A percentile compares a stretch with the other conserved stretches of the same genome.
Conservation (phyloP, 2,329 filamentous ascomycete species). For the Scolecobasidium constrictum region DNA sequence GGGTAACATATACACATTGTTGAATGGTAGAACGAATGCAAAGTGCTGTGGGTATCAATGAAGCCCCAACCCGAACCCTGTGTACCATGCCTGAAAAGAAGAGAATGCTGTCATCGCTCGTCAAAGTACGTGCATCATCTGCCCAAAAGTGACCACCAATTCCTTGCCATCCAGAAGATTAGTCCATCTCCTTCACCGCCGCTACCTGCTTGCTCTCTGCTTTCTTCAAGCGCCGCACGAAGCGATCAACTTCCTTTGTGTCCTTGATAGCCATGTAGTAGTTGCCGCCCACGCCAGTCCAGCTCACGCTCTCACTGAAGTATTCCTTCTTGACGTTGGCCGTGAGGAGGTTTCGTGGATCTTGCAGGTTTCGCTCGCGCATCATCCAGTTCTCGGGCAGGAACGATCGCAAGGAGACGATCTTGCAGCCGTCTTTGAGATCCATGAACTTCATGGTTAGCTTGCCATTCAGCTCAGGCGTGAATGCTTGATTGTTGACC, state of each 20-base stretch:
- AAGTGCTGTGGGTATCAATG: no score
- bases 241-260: constrained; percentile 39
- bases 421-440: constrained; percentile 77
- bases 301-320: constrained; percentile 66
- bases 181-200: no score
- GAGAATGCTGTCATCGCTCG: no score
- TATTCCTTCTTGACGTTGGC: constrained; percentile 59
- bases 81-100: no score
- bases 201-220: constrained; percentile 9
- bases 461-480: constrained; percentile 71
- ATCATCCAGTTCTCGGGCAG: constrained; percentile 71
- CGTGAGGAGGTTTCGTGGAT: constrained; percentile 64
- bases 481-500: constrained; percentile 97
- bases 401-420: constrained; percentile 88
- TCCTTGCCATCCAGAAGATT: no score
- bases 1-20: no score
- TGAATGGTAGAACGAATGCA: no score
- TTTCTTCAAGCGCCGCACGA: constrained; percentile 27
- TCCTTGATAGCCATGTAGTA: constrained; percentile 87
- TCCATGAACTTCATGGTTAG: constrained; percentile 87
- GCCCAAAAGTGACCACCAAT: no score
- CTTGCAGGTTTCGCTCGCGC: constrained; percentile 62
- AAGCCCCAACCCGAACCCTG: no score
- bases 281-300: constrained; percentile 72
- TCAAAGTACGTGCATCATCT: no score